Evolutionary conservation across 2,329 filamentous ascomycete species (phyloP), one percentile per base, ranked within the genome.

Genomic region (Hypoxylon sp.): DNA sequence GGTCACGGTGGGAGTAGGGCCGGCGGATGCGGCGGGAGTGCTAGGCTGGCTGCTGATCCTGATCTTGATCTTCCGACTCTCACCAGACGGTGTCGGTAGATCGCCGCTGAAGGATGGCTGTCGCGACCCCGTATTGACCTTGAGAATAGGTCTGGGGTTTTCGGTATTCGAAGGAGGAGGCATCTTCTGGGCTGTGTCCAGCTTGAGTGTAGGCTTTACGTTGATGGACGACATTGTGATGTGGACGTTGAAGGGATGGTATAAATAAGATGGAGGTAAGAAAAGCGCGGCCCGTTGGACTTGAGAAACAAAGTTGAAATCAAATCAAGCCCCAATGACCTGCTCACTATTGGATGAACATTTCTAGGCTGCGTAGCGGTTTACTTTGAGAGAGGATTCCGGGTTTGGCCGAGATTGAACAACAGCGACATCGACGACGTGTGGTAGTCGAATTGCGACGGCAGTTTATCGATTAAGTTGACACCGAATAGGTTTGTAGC

Each of bases 11-110:
- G 73, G 61, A 28, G 69, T 64, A 18, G 73, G 70, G 51, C 71
- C 46, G n/a, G 64, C 54, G 20, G 73, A 67, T 0, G 74, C 61
- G 40, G 74, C 72, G 28, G 78, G 73, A 3, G 74, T 70, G 62
- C 71, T 69, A 9, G 77, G 73, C 50, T 74, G 70, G 57, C 75
- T 69, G 69, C 70, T 63, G 67, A 82, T 67, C 62, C 79, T 82
- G 70, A 83, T 77, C 70, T 79, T 82, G 64, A 82, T 75, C 62
- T 75, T 79, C 56, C 71, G 75, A 42, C 71, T 71, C 54, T 76
- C 73, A 1, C 71, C 66, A 12, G 75, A 75, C 4, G 75, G 73
- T 0, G 74, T 77, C 7, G 70, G 67, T 1, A 64, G 50, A 61
- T 76, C 73, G 44, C 71, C 69, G 56, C 72, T 69, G n/a, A 75